A percentile compares a stretch with the other conserved stretches of the same genome.
phyloP scores from a whole-genome alignment of 345 rosid species.

The Clausena lansium region DNA sequence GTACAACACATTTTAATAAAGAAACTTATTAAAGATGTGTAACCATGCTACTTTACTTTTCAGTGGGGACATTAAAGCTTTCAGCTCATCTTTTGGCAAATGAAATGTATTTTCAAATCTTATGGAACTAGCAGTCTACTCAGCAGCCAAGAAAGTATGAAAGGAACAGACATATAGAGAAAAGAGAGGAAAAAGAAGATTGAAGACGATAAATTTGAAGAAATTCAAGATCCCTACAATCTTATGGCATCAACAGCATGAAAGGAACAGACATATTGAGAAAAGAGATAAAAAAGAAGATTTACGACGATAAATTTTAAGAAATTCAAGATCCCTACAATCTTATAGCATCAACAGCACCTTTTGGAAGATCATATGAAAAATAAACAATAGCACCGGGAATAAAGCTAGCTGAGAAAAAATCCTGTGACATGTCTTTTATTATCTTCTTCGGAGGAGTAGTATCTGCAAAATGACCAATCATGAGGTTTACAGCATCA shows the following conservation, averaged over 20 bases:
- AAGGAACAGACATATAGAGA: background rate
- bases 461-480: constrained; percentile 51
- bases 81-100: background rate
- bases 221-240: background rate
- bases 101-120: background rate
- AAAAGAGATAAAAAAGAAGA: background rate
- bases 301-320: background rate
- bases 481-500: background rate
- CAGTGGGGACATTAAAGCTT: background rate
- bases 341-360: constrained; percentile 17
- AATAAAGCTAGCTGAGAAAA: constrained; percentile 76
- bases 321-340: background rate
- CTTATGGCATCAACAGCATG: background rate
- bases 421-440: constrained; percentile 74
- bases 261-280: background rate
- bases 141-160: background rate
- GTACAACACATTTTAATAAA: background rate
- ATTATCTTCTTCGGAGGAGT: constrained; percentile 89
- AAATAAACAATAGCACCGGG: constrained; percentile 95
- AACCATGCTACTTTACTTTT: too few species aligned
- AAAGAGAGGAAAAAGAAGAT: background rate
- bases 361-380: constrained; percentile 60
- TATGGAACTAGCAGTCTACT: background rate
- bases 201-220: background rate
- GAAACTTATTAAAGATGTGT: background rate